phyloP scores from a whole-genome alignment of 2,329 filamentous ascomycete genomes.

The Epichloe sylvatica region DNA sequence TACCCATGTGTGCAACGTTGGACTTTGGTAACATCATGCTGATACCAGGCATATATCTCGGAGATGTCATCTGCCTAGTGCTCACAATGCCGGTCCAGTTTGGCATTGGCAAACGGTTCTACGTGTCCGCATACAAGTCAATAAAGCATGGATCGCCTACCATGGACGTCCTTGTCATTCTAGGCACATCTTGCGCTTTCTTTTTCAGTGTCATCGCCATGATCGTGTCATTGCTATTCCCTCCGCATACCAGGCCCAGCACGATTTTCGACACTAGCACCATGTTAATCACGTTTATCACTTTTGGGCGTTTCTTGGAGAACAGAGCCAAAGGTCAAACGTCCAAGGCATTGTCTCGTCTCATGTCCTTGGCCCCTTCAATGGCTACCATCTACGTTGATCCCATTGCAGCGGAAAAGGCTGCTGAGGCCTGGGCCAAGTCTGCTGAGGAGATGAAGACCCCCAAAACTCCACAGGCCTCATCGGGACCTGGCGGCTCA shows the following conservation, averaged over 20 bases:
- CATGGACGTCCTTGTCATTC: slow-evolving; percentile 91
- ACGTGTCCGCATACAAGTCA: slow-evolving; percentile 84
- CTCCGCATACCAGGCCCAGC: slow-evolving; percentile 64
- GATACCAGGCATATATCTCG: slow-evolving; percentile 68
- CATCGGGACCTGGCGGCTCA: slow-evolving; percentile 28
- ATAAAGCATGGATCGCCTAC: slow-evolving; percentile 82
- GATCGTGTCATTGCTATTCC: slow-evolving; percentile 61
- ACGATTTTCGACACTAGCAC: slow-evolving; percentile 97
- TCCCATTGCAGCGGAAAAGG: slow-evolving; percentile 83
- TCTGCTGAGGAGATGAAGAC: slow-evolving; percentile 21
- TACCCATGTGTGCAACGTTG: slow-evolving; percentile 74
- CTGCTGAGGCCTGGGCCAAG: slow-evolving; percentile 59
- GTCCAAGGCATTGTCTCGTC: slow-evolving; percentile 76
- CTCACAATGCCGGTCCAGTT: slow-evolving; percentile 93
- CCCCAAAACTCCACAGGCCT: slow-evolving; percentile 26
- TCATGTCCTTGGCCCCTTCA: slow-evolving; percentile 92
- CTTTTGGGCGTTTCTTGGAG: slow-evolving; percentile 78
- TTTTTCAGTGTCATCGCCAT: slow-evolving; percentile 88
- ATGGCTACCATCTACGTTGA: slow-evolving; percentile 96
- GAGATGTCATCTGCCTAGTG: slow-evolving; percentile 68
- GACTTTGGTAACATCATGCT: slow-evolving; percentile 61
- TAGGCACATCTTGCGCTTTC: slow-evolving; percentile 90
- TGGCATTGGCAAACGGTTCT: slow-evolving; percentile 88
- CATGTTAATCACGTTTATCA: slow-evolving; percentile 95
- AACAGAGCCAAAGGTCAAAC: slow-evolving; percentile 94